Conservation (phyloP, 345 rosid species). For the Geranium rotundifolium region DNA sequence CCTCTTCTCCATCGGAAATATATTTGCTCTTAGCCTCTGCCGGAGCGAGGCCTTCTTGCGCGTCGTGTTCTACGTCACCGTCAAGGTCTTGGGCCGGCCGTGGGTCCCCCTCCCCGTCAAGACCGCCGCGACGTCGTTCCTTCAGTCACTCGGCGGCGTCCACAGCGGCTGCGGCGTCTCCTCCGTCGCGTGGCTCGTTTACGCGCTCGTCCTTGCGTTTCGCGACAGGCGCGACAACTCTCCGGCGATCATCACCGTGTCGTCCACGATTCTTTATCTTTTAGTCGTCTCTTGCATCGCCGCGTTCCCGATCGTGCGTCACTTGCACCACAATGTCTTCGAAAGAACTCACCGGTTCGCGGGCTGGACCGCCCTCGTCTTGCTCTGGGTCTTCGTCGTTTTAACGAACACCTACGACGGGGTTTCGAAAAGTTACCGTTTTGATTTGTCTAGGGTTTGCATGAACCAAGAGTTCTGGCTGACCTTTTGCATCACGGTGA, state of each 20-base stretch:
- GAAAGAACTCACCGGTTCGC: slow-evolving; percentile 65
- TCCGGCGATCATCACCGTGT: slow-evolving; percentile 44
- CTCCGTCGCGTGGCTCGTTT: slow-evolving; percentile 60
- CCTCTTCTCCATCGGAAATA: slow-evolving; percentile 57
- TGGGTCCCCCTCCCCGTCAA: slow-evolving; percentile 47
- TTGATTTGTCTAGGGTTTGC: slow-evolving; percentile 30
- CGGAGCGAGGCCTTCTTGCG: slow-evolving; percentile 65
- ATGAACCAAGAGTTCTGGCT: slow-evolving; percentile 68
- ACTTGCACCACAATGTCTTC: slow-evolving; percentile 69
- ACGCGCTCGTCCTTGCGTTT: slow-evolving; percentile 44
- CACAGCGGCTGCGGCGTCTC: slow-evolving; percentile 73
- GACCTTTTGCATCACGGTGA: slow-evolving; percentile 40
- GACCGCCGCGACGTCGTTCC: slow-evolving; percentile 49
- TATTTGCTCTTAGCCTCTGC: slow-evolving; percentile 51
- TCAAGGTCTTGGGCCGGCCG: slow-evolving; percentile 37
- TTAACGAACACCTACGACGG: slow-evolving; percentile 54
- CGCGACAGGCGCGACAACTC: slow-evolving; percentile 43
- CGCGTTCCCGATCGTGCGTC: slow-evolving; percentile 73
- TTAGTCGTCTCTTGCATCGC: slow-evolving; percentile 46
- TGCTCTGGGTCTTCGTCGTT: slow-evolving; percentile 59
- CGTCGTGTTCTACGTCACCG: slow-evolving; percentile 46
- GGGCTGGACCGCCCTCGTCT: slow-evolving; percentile 61
- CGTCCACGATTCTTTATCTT: slow-evolving; percentile 45
- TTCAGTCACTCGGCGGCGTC: slow-evolving; percentile 63
- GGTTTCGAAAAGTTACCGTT: slow-evolving; percentile 34